phyloP scores from a whole-genome alignment of 345 rosid species.

The Clausena lansium region DNA sequence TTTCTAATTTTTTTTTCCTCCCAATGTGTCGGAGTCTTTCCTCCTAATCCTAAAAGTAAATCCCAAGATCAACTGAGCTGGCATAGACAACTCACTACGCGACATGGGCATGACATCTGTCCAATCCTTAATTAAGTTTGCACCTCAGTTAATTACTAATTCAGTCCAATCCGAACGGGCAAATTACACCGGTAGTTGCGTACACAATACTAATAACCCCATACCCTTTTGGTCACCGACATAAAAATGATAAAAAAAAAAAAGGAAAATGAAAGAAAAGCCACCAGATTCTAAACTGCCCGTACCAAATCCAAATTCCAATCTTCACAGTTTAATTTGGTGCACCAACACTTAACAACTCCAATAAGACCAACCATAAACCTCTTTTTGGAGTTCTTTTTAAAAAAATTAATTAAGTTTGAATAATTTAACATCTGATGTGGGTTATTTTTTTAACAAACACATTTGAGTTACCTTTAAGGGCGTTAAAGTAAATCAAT shows the following conservation, averaged over 20 bases:
- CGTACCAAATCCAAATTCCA: not conserved
- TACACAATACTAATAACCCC: too few relatives aligned
- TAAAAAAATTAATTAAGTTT: too few relatives aligned
- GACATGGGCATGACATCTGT: constrained; percentile 29
- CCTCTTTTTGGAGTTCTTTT: too few relatives aligned
- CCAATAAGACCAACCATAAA: not conserved
- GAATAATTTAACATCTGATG: too few relatives aligned
- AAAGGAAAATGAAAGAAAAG: not conserved
- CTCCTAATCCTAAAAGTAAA: too few relatives aligned
- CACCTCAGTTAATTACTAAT: not conserved
- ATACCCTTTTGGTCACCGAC: not conserved
- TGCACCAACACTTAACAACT: not conserved
- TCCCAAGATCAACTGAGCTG: constrained; percentile 7
- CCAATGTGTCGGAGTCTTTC: too few relatives aligned
- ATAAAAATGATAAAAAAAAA: too few relatives aligned
- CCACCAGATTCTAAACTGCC: not conserved
- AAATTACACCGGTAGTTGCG: too few relatives aligned
- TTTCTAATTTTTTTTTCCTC: too few relatives aligned
- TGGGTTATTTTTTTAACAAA: too few relatives aligned
- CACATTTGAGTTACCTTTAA: not conserved
- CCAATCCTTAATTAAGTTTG: not conserved
- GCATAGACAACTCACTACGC: constrained; percentile 31
- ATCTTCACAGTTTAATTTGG: not conserved
- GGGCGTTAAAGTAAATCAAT: too few relatives aligned
- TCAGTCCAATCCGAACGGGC: not conserved